Conservation (phyloP, 257 asterid species). For the Solanum bulbocastanum region DNA sequence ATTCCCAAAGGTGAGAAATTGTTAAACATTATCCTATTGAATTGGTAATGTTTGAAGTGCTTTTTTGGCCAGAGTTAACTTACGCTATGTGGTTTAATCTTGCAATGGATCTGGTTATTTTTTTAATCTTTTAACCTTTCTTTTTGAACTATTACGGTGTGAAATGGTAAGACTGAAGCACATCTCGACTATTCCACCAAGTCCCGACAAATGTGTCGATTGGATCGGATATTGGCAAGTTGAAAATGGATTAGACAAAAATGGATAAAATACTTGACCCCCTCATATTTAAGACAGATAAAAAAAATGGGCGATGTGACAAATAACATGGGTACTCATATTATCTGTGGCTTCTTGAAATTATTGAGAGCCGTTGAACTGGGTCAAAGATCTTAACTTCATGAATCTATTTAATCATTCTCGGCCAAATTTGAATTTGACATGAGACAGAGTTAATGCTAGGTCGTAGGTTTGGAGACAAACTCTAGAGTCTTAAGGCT, state of each 20-base stretch:
- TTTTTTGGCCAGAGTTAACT: neutral
- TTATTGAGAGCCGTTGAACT: neutral
- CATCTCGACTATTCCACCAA: neutral
- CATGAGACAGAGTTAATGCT: neutral
- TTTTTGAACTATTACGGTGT: neutral
- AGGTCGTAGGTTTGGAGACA: neutral
- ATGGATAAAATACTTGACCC: neutral
- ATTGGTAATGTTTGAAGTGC: neutral
- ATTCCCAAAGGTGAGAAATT: constrained; percentile 66
- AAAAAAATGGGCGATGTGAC: neutral
- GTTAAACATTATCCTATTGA: neutral
- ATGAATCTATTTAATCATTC: neutral
- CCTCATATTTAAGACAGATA: neutral
- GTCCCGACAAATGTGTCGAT: neutral
- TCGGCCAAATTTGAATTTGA: neutral
- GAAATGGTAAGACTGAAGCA: neutral
- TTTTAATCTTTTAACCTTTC: neutral
- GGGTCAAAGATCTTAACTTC: neutral
- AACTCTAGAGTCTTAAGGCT: neutral
- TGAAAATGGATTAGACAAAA: neutral
- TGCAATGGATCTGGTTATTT: neutral
- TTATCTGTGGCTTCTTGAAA: neutral
- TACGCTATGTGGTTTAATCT: neutral
- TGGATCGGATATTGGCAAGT: neutral
- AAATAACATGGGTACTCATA: neutral